These are phyloP conservation scores for Plasmodium yoelii DNA, from an alignment of 169 alveolate genomes.

Conservation along the genomic window DNA sequence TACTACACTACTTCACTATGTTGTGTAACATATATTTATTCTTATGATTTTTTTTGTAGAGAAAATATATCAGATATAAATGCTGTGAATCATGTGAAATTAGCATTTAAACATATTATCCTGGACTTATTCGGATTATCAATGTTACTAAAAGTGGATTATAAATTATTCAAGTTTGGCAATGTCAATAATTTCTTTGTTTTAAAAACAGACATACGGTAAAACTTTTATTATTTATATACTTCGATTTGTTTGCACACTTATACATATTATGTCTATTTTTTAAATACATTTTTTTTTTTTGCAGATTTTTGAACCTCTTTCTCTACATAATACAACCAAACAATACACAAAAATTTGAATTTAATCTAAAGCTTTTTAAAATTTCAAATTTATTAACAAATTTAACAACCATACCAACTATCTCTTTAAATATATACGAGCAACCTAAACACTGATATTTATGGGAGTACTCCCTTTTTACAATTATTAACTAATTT, in stretches of 20 bases:
- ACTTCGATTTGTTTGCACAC: background rate
- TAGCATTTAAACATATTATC: constrained; percentile 32
- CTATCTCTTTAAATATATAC: background rate
- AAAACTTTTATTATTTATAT: background rate
- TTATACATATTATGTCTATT: background rate
- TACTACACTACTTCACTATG: background rate
- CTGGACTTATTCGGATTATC: constrained; percentile 41
- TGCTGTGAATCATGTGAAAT: constrained; percentile 37
- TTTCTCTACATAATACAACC: constrained; percentile 61
- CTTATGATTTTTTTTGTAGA: background rate
- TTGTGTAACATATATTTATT: background rate
- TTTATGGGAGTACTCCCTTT: background rate
- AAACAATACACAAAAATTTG: constrained; percentile 19
- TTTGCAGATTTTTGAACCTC: constrained; percentile 16
- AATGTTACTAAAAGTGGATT: constrained; percentile 48
- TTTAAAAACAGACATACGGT: constrained; percentile 43
- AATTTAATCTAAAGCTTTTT: constrained; percentile 32
- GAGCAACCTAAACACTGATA: background rate
- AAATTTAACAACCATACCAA: constrained; percentile 17
- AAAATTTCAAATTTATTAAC: constrained; percentile 49
- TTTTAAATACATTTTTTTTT: background rate
- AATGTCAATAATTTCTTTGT: constrained; percentile 13
- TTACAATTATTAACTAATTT: no score
- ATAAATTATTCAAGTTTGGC: constrained; percentile 18
- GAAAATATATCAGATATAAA: constrained; percentile 29